phyloP scores from a whole-genome alignment of 2,329 filamentous ascomycete genomes.

The Aplosporella prunicola region DNA sequence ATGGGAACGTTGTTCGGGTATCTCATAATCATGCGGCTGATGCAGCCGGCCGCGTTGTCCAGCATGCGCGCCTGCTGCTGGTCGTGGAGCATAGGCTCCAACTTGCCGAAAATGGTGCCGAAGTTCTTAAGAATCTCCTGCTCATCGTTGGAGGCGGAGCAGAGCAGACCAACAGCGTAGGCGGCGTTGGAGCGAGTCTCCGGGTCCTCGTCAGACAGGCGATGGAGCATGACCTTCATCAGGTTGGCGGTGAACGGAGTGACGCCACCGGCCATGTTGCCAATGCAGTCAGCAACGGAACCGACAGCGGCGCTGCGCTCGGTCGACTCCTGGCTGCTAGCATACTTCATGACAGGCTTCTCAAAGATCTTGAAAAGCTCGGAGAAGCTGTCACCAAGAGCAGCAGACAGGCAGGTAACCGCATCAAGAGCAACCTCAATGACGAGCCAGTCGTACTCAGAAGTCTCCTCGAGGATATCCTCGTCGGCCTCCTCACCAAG shows the following conservation, averaged over 20 bases:
- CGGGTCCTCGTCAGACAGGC: constrained; percentile 77
- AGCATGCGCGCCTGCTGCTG: constrained; percentile 72
- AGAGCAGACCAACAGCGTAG: constrained; percentile 78
- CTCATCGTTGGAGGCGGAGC: constrained; percentile 68
- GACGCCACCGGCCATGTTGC: constrained; percentile 71
- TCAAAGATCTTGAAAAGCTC: constrained; percentile 95
- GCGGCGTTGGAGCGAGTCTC: constrained; percentile 94
- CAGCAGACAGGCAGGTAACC: constrained; percentile 71
- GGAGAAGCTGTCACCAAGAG: constrained; percentile 69
- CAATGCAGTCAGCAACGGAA: constrained; percentile 82
- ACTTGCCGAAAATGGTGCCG: constrained; percentile 67
- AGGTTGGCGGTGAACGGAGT: constrained; percentile 71
- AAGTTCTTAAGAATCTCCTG: constrained; percentile 67
- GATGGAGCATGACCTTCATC: constrained; percentile 73
- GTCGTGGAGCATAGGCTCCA: constrained; percentile 74
- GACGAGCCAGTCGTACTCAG: constrained; percentile 95
- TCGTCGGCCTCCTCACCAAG: constrained; percentile 68
- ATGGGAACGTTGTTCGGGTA: constrained; percentile 78
- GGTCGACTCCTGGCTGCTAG: constrained; percentile 72
- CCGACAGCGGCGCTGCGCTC: constrained; percentile 88
- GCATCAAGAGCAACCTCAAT: constrained; percentile 92
- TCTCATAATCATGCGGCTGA: constrained; percentile 84
- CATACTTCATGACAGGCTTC: constrained; percentile 81
- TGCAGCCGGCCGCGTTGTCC: constrained; percentile 87
- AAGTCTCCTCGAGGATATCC: constrained; percentile 60